Conservation (phyloP, 2,329 filamentous ascomycete species). For the Knufia fluminis region DNA sequence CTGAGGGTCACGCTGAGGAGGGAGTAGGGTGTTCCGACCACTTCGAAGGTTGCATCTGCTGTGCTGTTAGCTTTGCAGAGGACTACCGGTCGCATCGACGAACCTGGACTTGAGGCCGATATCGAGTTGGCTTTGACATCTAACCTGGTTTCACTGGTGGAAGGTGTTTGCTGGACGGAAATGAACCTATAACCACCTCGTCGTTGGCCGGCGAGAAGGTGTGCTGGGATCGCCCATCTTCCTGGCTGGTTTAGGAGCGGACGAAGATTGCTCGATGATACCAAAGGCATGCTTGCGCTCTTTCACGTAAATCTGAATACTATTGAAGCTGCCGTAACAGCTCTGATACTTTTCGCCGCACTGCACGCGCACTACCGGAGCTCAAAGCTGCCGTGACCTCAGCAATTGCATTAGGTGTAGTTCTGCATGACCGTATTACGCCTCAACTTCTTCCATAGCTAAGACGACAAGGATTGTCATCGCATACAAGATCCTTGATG, state of each 20-base stretch:
- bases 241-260: conserved; percentile 14
- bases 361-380: neutral
- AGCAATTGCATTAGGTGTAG: neutral
- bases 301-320: neutral
- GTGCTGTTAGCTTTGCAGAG: conserved; percentile 7
- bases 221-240: conserved; percentile 22
- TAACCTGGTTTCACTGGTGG: conserved; percentile 28
- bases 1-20: conserved; percentile 88
- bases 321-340: neutral
- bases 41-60: conserved; percentile 86
- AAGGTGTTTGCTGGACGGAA: conserved; percentile 37
- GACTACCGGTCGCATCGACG: conserved; percentile 7
- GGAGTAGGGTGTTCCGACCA: conserved; percentile 83
- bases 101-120: conserved; percentile 36
- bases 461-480: too few species aligned
- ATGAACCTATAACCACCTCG: conserved; percentile 29
- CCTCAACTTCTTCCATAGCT: neutral
- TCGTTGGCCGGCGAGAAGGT: conserved; percentile 19
- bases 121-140: conserved; percentile 31
- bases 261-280: conserved; percentile 16
- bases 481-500: neutral
- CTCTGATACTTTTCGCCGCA: neutral
- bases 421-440: neutral
- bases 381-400: neutral
- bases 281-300: conserved; percentile 17